Conservation (phyloP, 2,329 filamentous ascomycete species). For the Fusarium sulawesiense region DNA sequence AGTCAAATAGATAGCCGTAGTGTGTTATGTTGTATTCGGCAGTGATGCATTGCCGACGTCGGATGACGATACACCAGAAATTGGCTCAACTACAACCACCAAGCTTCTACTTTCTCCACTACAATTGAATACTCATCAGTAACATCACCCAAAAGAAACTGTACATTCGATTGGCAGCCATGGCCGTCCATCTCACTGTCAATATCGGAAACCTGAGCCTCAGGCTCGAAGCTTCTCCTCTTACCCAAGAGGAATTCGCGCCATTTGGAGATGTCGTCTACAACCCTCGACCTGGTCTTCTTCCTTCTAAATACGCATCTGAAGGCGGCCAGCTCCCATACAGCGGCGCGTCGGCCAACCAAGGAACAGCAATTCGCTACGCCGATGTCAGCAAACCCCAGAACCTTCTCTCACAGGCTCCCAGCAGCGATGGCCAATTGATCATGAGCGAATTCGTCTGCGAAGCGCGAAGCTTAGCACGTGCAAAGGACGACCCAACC, state of each 20-base stretch:
- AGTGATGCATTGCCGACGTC: constrained; percentile 9
- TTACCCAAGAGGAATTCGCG: constrained; percentile 76
- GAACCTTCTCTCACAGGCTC: constrained; percentile 76
- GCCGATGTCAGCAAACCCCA: constrained; percentile 78
- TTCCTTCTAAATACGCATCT: constrained; percentile 60
- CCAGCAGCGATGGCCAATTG: constrained; percentile 65
- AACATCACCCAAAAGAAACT: not conserved
- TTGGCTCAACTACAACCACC: constrained; percentile 1
- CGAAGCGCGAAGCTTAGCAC: constrained; percentile 52
- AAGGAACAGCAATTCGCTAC: constrained; percentile 90
- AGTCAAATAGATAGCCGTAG: constrained; percentile 51
- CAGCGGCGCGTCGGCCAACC: constrained; percentile 75
- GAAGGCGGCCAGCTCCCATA: constrained; percentile 54
- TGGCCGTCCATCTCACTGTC: constrained; percentile 42
- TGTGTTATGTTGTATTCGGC: constrained; percentile 47
- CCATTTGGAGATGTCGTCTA: constrained; percentile 86
- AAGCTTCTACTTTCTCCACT: not conserved
- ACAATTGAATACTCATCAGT: not conserved
- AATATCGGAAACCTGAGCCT: constrained; percentile 42
- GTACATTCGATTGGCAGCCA: too few species aligned
- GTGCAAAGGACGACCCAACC: constrained; percentile 17
- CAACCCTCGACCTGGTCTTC: constrained; percentile 72
- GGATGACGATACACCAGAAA: constrained; percentile 3
- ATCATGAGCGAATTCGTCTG: constrained; percentile 93
- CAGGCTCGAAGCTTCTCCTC: constrained; percentile 68